Conservation (phyloP, 139 green algal species). For the Yamagishiella unicocca region DNA sequence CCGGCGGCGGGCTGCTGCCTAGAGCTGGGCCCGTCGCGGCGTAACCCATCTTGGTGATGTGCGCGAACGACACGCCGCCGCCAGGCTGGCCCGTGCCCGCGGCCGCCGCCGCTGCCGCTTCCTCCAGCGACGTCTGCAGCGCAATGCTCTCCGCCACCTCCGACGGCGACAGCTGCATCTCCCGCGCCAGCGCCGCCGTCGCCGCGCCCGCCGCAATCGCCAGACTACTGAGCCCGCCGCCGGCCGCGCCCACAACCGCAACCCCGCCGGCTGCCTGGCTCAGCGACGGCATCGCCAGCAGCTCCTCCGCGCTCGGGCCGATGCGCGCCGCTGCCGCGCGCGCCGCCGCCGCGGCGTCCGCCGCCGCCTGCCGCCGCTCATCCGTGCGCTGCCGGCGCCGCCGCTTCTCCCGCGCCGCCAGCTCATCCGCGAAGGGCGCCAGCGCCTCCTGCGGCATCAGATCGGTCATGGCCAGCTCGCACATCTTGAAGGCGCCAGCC, state of each 20-base stretch:
- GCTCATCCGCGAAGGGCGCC: conserved; percentile 78
- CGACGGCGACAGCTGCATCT: conserved; percentile 21
- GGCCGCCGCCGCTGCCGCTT: not conserved
- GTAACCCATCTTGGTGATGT: conserved; percentile 80
- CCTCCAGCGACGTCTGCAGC: conserved; percentile 49
- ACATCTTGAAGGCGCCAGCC: conserved; percentile 62
- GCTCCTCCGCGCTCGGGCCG: conserved; percentile 66
- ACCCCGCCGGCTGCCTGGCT: not conserved
- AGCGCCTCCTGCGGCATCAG: conserved; percentile 74
- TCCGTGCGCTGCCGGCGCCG: conserved; percentile 53
- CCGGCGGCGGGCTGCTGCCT: conserved; percentile 36
- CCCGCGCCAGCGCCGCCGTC: conserved; percentile 32
- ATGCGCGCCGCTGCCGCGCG: conserved; percentile 44
- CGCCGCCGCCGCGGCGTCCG: conserved; percentile 60
- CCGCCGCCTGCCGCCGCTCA: conserved; percentile 38
- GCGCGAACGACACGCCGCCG: conserved; percentile 74
- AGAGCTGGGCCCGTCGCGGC: conserved; percentile 78
- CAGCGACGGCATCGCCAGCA: conserved; percentile 59
- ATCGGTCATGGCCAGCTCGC: conserved; percentile 60
- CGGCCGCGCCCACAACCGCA: not conserved
- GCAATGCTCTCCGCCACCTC: conserved; percentile 50
- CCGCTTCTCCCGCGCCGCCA: conserved; percentile 65
- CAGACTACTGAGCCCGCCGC: not conserved
- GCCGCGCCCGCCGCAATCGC: conserved; percentile 22
- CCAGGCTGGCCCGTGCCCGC: not conserved